These are phyloP conservation scores for Globisporangium middletonii DNA, from an alignment of 352 stramenopile genomes.

Conservation along the genomic window DNA sequence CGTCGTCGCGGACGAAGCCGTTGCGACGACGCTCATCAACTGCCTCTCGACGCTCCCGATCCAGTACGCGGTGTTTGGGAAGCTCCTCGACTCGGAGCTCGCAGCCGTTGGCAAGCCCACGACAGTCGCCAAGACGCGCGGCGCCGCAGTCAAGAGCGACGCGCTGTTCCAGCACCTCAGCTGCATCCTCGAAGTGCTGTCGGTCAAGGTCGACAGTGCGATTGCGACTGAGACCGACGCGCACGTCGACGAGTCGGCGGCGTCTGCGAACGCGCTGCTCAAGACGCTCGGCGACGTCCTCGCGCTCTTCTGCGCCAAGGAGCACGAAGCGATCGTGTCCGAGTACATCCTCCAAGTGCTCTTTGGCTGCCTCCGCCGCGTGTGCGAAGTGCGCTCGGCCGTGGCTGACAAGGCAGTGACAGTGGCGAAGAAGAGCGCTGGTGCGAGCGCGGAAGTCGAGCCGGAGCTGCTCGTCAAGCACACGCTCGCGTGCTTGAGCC, in stretches of 20 bases:
- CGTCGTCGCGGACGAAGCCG: constrained; percentile 49
- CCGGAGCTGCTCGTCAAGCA: constrained; percentile 74
- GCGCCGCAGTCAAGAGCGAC: not conserved
- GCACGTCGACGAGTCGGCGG: constrained; percentile 20
- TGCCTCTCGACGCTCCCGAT: constrained; percentile 51
- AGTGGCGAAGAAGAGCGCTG: constrained; percentile 4
- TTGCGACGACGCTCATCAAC: constrained; percentile 49
- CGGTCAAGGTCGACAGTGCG: constrained; percentile 53
- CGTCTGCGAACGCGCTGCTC: constrained; percentile 33
- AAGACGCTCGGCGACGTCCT: constrained; percentile 55
- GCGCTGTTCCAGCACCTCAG: constrained; percentile 44
- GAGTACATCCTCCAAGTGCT: constrained; percentile 82
- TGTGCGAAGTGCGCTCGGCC: constrained; percentile 42
- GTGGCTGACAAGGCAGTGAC: not conserved
- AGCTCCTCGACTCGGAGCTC: constrained; percentile 43
- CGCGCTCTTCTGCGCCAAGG: constrained; percentile 42
- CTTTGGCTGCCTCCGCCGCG: constrained; percentile 66
- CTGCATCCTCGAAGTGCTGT: constrained; percentile 74
- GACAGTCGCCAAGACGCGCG: not conserved
- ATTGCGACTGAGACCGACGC: constrained; percentile 1
- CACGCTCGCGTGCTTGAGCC: constrained; percentile 58
- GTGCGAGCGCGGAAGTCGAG: constrained; percentile 21
- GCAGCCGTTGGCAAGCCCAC: not conserved
- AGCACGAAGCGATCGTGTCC: constrained; percentile 48
- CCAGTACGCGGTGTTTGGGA: constrained; percentile 45